phyloP scores from a whole-genome alignment of 208 protist genomes.

The Acanthamoeba triangularis region DNA sequence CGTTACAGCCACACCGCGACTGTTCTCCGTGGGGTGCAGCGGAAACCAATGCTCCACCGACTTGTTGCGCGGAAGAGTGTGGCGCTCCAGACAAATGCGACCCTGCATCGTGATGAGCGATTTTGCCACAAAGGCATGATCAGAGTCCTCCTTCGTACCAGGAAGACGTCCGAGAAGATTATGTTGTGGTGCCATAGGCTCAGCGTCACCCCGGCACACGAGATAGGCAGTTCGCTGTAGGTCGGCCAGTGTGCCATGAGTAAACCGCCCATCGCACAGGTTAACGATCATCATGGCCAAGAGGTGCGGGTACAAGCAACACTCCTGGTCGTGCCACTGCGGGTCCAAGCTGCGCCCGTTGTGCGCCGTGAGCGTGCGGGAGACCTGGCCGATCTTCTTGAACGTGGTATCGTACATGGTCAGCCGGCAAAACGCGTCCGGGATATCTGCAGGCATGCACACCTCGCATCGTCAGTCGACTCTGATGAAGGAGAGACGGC shows the following conservation, averaged over 20 bases:
- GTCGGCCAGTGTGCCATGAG: neutral
- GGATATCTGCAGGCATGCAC: neutral
- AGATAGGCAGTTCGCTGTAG: neutral
- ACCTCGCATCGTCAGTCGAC: neutral
- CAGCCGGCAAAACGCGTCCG: neutral
- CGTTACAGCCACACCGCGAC: neutral
- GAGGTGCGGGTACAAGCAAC: neutral
- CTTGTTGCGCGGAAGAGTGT: constrained; percentile 22
- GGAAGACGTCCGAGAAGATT: neutral
- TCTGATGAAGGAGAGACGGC: neutral
- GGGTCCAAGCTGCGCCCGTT: constrained; percentile 15
- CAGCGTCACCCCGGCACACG: constrained; percentile 12
- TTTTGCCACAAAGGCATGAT: neutral
- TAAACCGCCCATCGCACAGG: neutral
- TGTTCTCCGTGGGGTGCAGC: neutral
- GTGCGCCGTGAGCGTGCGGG: neutral
- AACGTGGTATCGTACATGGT: constrained; percentile 18
- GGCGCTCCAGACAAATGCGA: neutral
- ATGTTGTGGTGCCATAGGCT: constrained; percentile 24
- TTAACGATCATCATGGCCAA: neutral
- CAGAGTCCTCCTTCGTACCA: neutral
- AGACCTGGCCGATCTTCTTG: constrained; percentile 7
- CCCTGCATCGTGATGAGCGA: neutral
- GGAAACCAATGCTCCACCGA: constrained; percentile 20
- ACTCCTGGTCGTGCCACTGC: constrained; percentile 23